phyloP scores from a whole-genome alignment of 805 yeast genomes.

The Wickerhamomyces sydowiorum region DNA sequence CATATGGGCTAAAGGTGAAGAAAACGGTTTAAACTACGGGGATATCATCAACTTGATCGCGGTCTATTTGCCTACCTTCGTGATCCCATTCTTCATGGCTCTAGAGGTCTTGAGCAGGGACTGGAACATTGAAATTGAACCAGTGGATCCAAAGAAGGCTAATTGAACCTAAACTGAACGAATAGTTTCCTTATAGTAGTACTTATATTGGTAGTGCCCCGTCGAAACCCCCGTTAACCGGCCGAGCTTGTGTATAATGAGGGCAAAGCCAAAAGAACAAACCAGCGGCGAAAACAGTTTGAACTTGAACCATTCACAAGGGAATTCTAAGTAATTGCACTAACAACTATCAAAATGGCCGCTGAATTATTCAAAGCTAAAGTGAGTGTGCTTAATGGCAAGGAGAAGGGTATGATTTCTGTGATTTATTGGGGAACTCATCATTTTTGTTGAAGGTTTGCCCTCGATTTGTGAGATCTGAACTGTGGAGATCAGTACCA shows the following conservation, averaged over 20 bases:
- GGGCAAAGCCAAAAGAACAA: neutral
- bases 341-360: neutral
- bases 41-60: slow-evolving; percentile 40
- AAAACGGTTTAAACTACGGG: slow-evolving; percentile 22
- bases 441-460: no score
- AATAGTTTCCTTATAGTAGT: neutral
- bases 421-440: no score
- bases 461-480: no score
- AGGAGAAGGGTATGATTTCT: neutral
- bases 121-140: slow-evolving; percentile 4
- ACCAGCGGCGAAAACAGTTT: neutral
- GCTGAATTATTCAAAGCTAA: slow-evolving; percentile 1
- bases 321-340: neutral
- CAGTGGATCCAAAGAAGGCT: neutral
- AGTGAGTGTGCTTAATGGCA: neutral
- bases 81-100: slow-evolving; percentile 55
- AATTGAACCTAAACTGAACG: neutral
- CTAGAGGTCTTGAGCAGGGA: slow-evolving; percentile 16
- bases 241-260: no score
- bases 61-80: slow-evolving; percentile 65
- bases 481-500: no score
- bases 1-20: slow-evolving; percentile 30
- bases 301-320: neutral
- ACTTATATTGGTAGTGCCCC: no score
- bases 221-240: no score